phyloP scores from a whole-genome alignment of 2,329 filamentous ascomycete genomes.

The Beauveria medogensis region DNA sequence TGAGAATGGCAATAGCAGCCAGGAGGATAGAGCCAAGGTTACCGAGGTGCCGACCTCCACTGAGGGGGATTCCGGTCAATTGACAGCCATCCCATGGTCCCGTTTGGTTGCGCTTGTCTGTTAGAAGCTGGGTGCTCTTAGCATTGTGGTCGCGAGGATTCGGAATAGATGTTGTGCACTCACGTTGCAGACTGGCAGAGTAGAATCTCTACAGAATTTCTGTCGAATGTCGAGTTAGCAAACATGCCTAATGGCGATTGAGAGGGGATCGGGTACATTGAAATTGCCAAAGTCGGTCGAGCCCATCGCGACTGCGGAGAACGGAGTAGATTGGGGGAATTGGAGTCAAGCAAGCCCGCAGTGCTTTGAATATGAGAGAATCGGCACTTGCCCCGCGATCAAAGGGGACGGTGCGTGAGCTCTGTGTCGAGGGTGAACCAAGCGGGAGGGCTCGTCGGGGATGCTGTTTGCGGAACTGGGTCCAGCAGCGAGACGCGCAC shows the following conservation, averaged over 20 bases:
- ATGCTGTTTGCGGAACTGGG: slow-evolving; percentile 9
- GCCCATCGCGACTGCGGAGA: slow-evolving; percentile 40
- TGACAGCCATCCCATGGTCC: slow-evolving; percentile 62
- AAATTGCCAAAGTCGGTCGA: slow-evolving; percentile 56
- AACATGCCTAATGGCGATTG: slow-evolving; percentile 11
- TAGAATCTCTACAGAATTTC: slow-evolving; percentile 79
- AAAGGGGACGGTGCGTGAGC: neutral
- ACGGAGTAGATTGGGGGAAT: slow-evolving; percentile 3
- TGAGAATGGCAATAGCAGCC: slow-evolving; percentile 65
- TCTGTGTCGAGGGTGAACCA: slow-evolving; percentile 4
- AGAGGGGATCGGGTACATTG: slow-evolving; percentile 32
- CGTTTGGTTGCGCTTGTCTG: slow-evolving; percentile 48
- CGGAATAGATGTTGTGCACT: slow-evolving; percentile 26
- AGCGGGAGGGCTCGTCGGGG: neutral
- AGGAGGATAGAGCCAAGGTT: slow-evolving; percentile 92
- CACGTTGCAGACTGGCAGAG: slow-evolving; percentile 79
- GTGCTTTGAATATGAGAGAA: neutral
- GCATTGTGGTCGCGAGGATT: neutral
- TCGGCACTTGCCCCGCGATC: neutral
- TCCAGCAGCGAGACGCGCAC: neutral
- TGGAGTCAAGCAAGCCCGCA: neutral
- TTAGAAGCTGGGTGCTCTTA: slow-evolving; percentile 50
- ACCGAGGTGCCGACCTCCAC: slow-evolving; percentile 56
- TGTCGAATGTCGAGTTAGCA: slow-evolving; percentile 27
- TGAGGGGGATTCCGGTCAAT: slow-evolving; percentile 66